Base-by-base conservation (phyloP, 805 yeast genomes). In the Ogataea methanolica region DNA sequence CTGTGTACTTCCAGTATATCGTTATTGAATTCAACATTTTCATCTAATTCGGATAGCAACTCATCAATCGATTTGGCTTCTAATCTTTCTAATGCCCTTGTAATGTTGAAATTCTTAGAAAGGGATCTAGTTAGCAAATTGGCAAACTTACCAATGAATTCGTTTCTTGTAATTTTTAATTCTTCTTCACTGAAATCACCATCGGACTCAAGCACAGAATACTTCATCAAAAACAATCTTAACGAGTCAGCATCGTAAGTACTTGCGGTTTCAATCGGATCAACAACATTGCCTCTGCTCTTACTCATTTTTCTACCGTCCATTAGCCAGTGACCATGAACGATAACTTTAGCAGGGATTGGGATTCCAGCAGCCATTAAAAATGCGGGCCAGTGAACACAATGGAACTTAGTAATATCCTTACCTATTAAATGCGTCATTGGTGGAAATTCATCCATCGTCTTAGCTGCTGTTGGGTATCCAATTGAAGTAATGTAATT, bases 281-380 rank as follows among this genome's bases (percentile, higher is more conserved):
- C 97, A 5, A 92, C 95, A 9, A 92, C 97, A 61, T 94, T 94
- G 0, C 97, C 97, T 46, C 82, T 69, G 47, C 95, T 84, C 59
- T 94, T 94, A 43, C 96, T 87, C 99, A 94, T 94, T 62, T 94
- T 94, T 39, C 80, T 71, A 0, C 98, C 98, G 33, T 82, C 85
- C 65, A 85, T 78, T 21, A 91, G 71, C 98, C 98, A 94, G 65
- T 94, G 99, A 6, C 95, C 84, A 69, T 94, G 99, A 2, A 94
- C 96, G 6, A 90, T 74, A 4, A 94, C 78, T 48, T 82, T 83
- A 38, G 74, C 68, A 0, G 98, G 98, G 6, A 85, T 59, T 5
- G 77, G 78, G 0, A 87, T 60, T 0, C 75, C 85, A 0, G 95
- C 94, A 0, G 97, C 97, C 76, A 91, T 69, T 48, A 94, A 69